Evolutionary conservation across 441 rosid genomes (phyloP), one percentile per base, ranked within the genome.

Genomic region (Cnidoscolus chayamansa): DNA sequence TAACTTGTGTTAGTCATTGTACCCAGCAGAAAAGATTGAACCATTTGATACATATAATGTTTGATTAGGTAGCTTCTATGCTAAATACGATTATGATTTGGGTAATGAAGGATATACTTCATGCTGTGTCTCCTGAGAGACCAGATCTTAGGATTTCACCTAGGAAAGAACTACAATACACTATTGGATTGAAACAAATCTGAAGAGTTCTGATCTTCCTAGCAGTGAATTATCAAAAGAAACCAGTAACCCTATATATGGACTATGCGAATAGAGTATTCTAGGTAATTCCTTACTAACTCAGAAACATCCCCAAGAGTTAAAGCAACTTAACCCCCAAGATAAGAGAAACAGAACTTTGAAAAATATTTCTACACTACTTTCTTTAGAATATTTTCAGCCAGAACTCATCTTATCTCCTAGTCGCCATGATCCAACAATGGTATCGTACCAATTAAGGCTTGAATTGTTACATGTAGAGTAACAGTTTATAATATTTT

Each of bases 1-100:
- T 12, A 16, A 17, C 37, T 30, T 72, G 61, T 16, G 12, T n/a
- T 37, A 35, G 59, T 56, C 19, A 62, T 15, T 73, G 63, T 72
- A 50, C 8, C 37, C 47, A 47, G 13, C 62, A 70, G 10, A 20
- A 30, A 66, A 51, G 11, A 31, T 47, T 20, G n/a, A 50, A n/a
- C 65, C 19, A 40, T 40, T 17, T n/a, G 25, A 50, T 31, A 35
- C 16, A 12, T 62, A 68, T 1, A 0, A 31, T 68, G 17, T 68
- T n/a, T 37, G 49, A 61, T 6, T 48, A 16, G 13, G 7, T 40
- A 40, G 45, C 45, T 40, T 68, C 17, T 68, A 10, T 37, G 49
- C 25, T 25, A 25, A 25, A 25, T 25, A 25, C 25, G 25, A 25
- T 25, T 25, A 25, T 25, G 25, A 25, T 20, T 19, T 20, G 8